Base-by-base conservation (phyloP, 495 filamentous ascomycete genomes). In the Penicillium paradoxum region DNA sequence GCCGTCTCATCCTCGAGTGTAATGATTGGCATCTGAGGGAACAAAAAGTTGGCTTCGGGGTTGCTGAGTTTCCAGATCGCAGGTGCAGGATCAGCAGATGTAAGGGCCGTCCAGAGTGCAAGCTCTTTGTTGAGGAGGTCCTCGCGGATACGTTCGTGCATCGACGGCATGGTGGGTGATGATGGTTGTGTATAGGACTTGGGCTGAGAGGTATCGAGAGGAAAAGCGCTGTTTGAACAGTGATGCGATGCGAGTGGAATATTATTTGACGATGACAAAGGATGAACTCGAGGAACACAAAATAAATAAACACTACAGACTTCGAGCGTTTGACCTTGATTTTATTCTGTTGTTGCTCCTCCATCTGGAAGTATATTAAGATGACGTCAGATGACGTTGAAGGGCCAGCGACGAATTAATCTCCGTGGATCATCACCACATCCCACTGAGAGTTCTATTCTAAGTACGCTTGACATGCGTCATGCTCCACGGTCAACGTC, bases 61-160 rank as follows among this genome's bases (percentile, higher is more conserved):
- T 70, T 66, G 54, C 62, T 69, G 13, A 76, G 57, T 39, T 70
- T 72, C 40, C 68, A 57, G 21, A 76, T 56, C 13, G 71, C 69
- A 3, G 72, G 66, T 13, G 58, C 72, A 0, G 73, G 72, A 46
- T 73, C 69, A 17, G 72, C 72, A 0, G 72, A 75, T 6, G 72
- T 75, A 8, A 76, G 60, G 2, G 72, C 70, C 1, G 72, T 73
- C 73, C 73, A 77, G 6, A 77, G 66, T 0, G 63, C 60, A 21
- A 64, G 71, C 56, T 74, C 72, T 48, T 72, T 70, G 54, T 55
- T 53, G 46, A 69, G 53, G 25, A 76, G 57, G 50, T 76, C 73
- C 11, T 74, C 55, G 45, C 66, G 66, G 58, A 75, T 76, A 17
- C 73, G 71, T 14, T 76, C 73, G 67, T 75, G 67, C 48, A 76